Percentiles rank a stretch among this genome's conserved stretches.
These are phyloP conservation scores for Fusarium avenaceum DNA, from an alignment of 2,329 filamentous ascomycete genomes.

Conservation along the genomic window DNA sequence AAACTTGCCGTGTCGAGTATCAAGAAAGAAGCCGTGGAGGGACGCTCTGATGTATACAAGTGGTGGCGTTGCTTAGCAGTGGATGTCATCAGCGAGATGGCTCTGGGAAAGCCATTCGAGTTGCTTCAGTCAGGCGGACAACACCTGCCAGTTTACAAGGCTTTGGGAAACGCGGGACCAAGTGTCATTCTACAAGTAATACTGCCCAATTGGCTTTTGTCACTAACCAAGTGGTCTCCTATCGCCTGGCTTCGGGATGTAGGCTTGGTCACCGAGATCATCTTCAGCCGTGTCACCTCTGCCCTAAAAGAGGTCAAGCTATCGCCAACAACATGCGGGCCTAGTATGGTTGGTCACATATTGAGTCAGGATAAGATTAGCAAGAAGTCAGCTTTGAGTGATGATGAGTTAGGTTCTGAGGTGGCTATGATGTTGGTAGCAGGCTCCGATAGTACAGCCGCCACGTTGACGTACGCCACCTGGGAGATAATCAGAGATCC, in stretches of 20 bases:
- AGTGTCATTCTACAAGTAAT: slow-evolving; percentile 13
- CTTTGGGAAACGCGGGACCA: background rate
- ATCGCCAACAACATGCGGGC: background rate
- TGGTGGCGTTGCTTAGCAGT: slow-evolving; percentile 26
- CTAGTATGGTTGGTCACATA: slow-evolving; percentile 2
- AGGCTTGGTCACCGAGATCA: background rate
- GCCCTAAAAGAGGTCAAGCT: background rate
- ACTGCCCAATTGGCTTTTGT: background rate
- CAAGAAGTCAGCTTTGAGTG: background rate
- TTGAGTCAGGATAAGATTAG: background rate
- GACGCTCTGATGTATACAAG: slow-evolving; percentile 14
- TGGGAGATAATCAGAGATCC: slow-evolving; percentile 10
- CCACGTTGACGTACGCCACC: slow-evolving; percentile 11
- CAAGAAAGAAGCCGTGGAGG: background rate
- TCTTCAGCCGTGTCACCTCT: background rate
- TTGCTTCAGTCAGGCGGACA: background rate
- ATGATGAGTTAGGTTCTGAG: slow-evolving; percentile 19
- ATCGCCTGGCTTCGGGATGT: slow-evolving; percentile 7
- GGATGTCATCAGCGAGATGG: slow-evolving; percentile 17
- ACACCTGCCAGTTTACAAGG: background rate
- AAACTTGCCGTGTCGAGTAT: slow-evolving; percentile 1
- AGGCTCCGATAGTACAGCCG: slow-evolving; percentile 20
- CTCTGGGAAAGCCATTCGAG: slow-evolving; percentile 9
- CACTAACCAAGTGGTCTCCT: slow-evolving; percentile 7
- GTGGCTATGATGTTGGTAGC: slow-evolving; percentile 17